A percentile compares a stretch with the other conserved stretches of the same genome.
Conservation (phyloP, 169 alveolate genomes). For the Plasmodium chabaudi region DNA sequence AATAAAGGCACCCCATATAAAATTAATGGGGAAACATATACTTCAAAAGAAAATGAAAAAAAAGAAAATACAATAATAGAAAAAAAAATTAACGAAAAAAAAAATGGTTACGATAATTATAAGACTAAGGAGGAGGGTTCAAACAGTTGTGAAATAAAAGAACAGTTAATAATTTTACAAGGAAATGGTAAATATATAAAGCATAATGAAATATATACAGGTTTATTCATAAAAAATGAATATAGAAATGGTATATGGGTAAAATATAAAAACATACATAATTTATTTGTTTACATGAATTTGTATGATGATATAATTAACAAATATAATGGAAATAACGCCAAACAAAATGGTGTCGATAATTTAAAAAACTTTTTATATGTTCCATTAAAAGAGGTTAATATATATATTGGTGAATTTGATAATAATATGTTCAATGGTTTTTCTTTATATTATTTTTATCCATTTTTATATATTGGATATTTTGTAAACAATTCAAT, state of each 20-base stretch:
- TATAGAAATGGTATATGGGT: slow-evolving; percentile 72
- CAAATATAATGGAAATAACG: not conserved
- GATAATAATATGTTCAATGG: slow-evolving; percentile 58
- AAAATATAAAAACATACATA: slow-evolving; percentile 55
- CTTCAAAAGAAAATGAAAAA: not conserved
- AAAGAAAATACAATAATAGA: not conserved
- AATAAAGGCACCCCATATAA: not conserved
- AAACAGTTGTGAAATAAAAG: not conserved
- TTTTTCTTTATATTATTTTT: slow-evolving; percentile 31
- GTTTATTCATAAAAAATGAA: slow-evolving; percentile 18
- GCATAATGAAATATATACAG: slow-evolving; percentile 32
- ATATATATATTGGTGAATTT: slow-evolving; percentile 58
- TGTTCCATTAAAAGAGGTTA: slow-evolving; percentile 54
- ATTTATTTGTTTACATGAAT: slow-evolving; percentile 59
- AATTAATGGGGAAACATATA: slow-evolving; percentile 3
- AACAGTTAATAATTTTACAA: slow-evolving; percentile 13
- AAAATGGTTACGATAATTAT: not conserved
- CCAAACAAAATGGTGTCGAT: not conserved
- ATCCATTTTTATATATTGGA: slow-evolving; percentile 60
- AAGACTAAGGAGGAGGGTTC: not conserved
- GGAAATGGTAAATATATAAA: slow-evolving; percentile 59
- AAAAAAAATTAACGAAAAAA: not conserved
- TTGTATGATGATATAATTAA: slow-evolving; percentile 14
- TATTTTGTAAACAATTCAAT: slow-evolving; percentile 49
- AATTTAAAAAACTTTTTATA: slow-evolving; percentile 39